Evolutionary conservation across 169 alveolate genomes (phyloP).

Genomic region (Cryptosporidium parvum): DNA sequence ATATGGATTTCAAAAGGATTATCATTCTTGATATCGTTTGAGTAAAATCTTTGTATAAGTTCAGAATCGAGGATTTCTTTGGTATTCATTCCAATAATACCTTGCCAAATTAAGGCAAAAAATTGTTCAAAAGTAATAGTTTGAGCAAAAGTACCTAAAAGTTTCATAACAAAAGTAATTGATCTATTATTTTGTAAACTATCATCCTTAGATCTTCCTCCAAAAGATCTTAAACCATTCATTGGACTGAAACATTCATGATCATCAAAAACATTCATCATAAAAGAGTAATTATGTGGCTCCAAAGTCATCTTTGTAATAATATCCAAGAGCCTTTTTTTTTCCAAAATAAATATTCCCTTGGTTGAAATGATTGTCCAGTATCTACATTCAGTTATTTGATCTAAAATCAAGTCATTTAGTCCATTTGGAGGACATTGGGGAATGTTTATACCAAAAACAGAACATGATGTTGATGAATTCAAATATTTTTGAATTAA

Average conservation of each 20-base stretch:
- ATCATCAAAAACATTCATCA: constrained; percentile 58
- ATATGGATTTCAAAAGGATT: constrained; percentile 40
- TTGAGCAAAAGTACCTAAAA: constrained; percentile 69
- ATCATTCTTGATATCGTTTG: constrained; percentile 16
- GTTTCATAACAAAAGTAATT: constrained; percentile 33
- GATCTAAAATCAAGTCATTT: constrained; percentile 46
- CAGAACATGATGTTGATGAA: constrained; percentile 29
- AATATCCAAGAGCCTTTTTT: constrained; percentile 43
- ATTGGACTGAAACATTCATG: constrained; percentile 2
- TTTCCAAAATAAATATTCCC: constrained; percentile 53
- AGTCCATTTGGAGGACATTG: constrained; percentile 61
- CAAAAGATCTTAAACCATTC: background rate
- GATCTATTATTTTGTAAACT: background rate
- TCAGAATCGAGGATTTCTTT: constrained; percentile 50
- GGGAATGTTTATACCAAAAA: constrained; percentile 17
- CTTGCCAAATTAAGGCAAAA: constrained; percentile 73
- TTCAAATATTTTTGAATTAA: constrained; percentile 13
- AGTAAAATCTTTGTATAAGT: constrained; percentile 15
- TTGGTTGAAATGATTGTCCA: constrained; percentile 69
- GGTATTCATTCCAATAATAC: constrained; percentile 21
- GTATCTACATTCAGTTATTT: constrained; percentile 35
- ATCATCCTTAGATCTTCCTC: background rate
- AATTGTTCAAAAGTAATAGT: constrained; percentile 69
- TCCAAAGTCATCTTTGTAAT: constrained; percentile 58
- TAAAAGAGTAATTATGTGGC: constrained; percentile 71